A percentile compares a stretch with the other conserved stretches of the same genome.
Evolutionary conservation across 352 stramenopile genomes (phyloP).

Genomic region (Globisporangium acanthophoron): DNA sequence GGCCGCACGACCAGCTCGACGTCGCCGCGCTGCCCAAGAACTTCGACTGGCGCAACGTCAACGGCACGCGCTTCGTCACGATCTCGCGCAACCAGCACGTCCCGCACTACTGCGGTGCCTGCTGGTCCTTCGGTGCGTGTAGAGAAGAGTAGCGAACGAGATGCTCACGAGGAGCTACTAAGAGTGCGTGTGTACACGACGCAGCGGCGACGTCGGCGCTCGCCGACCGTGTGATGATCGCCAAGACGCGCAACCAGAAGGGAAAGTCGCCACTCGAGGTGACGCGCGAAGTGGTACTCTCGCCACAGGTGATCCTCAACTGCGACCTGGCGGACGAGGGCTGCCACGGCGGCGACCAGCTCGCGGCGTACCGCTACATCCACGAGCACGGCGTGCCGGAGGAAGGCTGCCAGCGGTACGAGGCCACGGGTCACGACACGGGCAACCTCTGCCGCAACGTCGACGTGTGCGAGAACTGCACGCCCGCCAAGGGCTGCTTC

Average conservation of each 20-base stretch:
- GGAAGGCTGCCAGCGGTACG: constrained; percentile 94
- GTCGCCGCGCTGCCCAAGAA: constrained; percentile 77
- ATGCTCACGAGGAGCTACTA: too few relatives aligned
- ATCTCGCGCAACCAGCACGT: constrained; percentile 86
- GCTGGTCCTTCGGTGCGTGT: constrained; percentile 75
- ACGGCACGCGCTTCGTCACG: constrained; percentile 78
- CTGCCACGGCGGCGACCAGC: constrained; percentile 92
- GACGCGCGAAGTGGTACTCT: constrained; percentile 74
- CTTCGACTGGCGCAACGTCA: constrained; percentile 92
- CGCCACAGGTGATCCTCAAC: constrained; percentile 85
- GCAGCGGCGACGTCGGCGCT: constrained; percentile 79
- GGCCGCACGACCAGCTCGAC: constrained; percentile 67
- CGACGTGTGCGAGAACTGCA: constrained; percentile 93
- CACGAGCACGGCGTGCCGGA: constrained; percentile 90
- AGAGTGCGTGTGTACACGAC: constrained; percentile 3
- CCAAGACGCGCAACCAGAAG: constrained; percentile 50
- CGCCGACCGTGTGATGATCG: constrained; percentile 82
- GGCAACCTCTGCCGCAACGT: constrained; percentile 79
- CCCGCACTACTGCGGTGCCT: constrained; percentile 87
- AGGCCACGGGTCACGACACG: constrained; percentile 89
- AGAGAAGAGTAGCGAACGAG: background rate
- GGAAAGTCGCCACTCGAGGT: constrained; percentile 58
- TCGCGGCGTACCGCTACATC: constrained; percentile 91
- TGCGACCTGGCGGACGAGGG: constrained; percentile 81
- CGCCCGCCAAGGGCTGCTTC: constrained; percentile 73